Evolutionary conservation across 1,139 yeast genomes (phyloP).

Genomic region (Yamadazyma dushanensis): DNA sequence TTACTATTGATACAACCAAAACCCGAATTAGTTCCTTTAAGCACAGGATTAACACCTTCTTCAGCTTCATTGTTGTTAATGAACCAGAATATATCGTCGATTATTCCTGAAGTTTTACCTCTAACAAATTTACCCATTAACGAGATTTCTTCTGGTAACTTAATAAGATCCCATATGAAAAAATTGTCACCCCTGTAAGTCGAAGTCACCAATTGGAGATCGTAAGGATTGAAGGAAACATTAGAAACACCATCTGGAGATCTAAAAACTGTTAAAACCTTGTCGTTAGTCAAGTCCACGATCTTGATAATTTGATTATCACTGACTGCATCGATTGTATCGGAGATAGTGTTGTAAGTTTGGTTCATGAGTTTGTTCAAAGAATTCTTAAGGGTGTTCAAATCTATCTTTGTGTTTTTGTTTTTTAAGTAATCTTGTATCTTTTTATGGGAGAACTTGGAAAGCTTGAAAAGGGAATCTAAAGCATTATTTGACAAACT

Average conservation of each 20-base stretch:
- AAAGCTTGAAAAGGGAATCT: slow-evolving; percentile 51
- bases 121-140: slow-evolving; percentile 60
- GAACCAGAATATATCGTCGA: slow-evolving; percentile 57
- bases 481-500: slow-evolving; percentile 53
- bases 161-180: slow-evolving; percentile 64
- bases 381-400: slow-evolving; percentile 33
- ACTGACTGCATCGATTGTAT: slow-evolving; percentile 20
- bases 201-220: slow-evolving; percentile 57
- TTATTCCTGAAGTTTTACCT: slow-evolving; percentile 63
- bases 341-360: slow-evolving; percentile 36
- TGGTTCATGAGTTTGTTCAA: slow-evolving; percentile 35
- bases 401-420: slow-evolving; percentile 20
- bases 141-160: slow-evolving; percentile 50
- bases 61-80: slow-evolving; percentile 23
- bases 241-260: slow-evolving; percentile 66
- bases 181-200: slow-evolving; percentile 62
- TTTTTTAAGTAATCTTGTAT: slow-evolving; percentile 38
- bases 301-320: slow-evolving; percentile 42
- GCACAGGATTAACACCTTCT: slow-evolving; percentile 12
- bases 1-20: slow-evolving; percentile 57
- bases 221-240: slow-evolving; percentile 63
- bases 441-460: slow-evolving; percentile 49
- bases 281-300: slow-evolving; percentile 47
- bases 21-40: slow-evolving; percentile 37
- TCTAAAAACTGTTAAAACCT: slow-evolving; percentile 50